Evolutionary conservation across 202 grass and related monocot genomes (phyloP).

Genomic region (Zoysia matrella): DNA sequence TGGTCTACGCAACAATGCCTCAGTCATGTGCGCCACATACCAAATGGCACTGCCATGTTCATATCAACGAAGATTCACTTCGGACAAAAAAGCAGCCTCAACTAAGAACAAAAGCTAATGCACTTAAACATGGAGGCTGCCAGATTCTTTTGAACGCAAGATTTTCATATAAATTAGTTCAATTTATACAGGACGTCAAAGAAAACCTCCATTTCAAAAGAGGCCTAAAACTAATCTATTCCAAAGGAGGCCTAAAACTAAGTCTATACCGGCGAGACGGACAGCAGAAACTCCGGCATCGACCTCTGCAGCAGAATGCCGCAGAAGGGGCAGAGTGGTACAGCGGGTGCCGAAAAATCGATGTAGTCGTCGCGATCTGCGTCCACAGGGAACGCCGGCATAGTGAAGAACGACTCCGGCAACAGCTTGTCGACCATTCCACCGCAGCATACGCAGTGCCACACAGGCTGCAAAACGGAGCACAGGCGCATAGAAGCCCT

Average conservation of each 20-base stretch:
- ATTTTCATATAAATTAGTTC: no score
- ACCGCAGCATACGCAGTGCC: conserved; percentile 77
- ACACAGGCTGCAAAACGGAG: conserved; percentile 58
- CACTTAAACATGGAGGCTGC: not conserved
- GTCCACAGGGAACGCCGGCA: conserved; percentile 41
- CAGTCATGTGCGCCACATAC: not conserved
- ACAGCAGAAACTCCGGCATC: conserved; percentile 67
- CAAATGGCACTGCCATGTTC: not conserved
- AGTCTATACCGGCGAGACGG: conserved; percentile 62
- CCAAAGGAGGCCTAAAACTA: no score
- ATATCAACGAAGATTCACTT: not conserved
- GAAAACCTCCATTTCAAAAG: no score
- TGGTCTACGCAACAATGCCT: not conserved
- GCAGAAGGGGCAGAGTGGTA: conserved; percentile 73
- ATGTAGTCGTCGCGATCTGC: conserved; percentile 27
- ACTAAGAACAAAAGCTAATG: not conserved
- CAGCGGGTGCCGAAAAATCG: conserved; percentile 1
- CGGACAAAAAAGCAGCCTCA: not conserved
- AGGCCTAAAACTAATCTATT: no score
- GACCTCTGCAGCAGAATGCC: conserved; percentile 74
- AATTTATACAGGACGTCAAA: no score
- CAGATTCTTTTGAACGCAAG: no score
- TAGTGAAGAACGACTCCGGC: conserved; percentile 62
- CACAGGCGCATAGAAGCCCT: conserved; percentile 67
- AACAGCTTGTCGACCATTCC: conserved; percentile 64